Evolutionary conservation across 768 basidiomycete genomes (phyloP).

Genomic region (Boletales sp.): DNA sequence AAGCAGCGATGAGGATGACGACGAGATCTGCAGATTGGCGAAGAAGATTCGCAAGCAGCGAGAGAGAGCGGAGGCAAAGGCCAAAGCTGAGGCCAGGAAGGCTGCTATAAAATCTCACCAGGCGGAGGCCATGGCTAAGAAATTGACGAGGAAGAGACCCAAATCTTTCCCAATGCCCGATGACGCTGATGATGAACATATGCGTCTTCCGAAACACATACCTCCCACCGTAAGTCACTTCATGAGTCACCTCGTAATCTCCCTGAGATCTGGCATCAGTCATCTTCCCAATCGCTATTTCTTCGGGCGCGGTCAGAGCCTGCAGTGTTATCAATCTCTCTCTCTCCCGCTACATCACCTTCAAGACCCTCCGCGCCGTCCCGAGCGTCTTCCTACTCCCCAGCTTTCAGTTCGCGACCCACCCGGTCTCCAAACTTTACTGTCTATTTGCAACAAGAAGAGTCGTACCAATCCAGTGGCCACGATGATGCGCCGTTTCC

Average conservation of each 20-base stretch:
- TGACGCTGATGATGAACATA: not conserved
- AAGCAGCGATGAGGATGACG: slow-evolving; percentile 42
- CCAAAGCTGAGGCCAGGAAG: slow-evolving; percentile 15
- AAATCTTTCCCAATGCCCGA: slow-evolving; percentile 27
- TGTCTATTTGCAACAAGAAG: slow-evolving; percentile 14
- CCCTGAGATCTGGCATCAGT: not conserved
- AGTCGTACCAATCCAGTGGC: slow-evolving; percentile 10
- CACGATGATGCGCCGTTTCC: not conserved
- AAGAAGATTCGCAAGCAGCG: slow-evolving; percentile 32
- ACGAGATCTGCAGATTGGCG: slow-evolving; percentile 29
- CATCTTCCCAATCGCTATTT: slow-evolving; percentile 1
- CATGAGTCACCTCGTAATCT: not conserved
- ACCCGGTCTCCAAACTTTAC: slow-evolving; percentile 11
- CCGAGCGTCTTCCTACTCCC: slow-evolving; percentile 12
- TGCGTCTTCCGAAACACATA: not conserved
- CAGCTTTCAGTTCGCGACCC: not conserved
- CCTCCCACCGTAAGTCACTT: slow-evolving; percentile 12
- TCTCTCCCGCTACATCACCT: slow-evolving; percentile 6
- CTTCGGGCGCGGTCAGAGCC: slow-evolving; percentile 12
- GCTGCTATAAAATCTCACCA: slow-evolving; percentile 15
- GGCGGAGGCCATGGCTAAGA: slow-evolving; percentile 9
- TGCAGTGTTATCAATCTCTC: slow-evolving; percentile 1
- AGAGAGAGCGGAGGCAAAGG: slow-evolving; percentile 20
- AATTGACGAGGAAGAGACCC: slow-evolving; percentile 14
- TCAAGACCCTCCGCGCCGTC: not conserved